Conservation (phyloP, 2,329 filamentous ascomycete genomes). For the Sphaerulina vaccinii region DNA sequence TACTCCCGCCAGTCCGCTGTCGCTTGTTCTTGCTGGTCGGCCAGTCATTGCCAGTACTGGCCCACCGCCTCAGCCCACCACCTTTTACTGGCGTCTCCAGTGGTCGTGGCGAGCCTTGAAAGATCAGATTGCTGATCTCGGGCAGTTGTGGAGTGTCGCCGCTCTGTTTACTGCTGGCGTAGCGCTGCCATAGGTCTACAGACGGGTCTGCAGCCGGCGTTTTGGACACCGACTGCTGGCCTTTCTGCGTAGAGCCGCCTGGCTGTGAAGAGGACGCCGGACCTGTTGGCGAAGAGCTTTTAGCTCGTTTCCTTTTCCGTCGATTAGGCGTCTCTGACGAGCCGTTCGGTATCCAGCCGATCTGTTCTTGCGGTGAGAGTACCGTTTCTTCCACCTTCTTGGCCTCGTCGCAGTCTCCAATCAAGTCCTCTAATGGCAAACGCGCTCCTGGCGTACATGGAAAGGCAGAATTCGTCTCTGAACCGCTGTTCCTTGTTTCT, state of each 20-base stretch:
- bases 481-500: slow-evolving; percentile 10
- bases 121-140: slow-evolving; percentile 46
- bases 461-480: slow-evolving; percentile 40
- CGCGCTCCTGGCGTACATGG: slow-evolving; percentile 61
- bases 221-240: slow-evolving; percentile 25
- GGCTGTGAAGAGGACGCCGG: slow-evolving; percentile 41
- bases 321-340: slow-evolving; percentile 42
- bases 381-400: slow-evolving; percentile 47
- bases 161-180: slow-evolving; percentile 39
- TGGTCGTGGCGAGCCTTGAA: slow-evolving; percentile 48
- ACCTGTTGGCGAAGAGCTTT: slow-evolving; percentile 46
- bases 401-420: slow-evolving; percentile 60
- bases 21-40: slow-evolving; percentile 44
- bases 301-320: slow-evolving; percentile 45
- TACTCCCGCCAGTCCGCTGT: slow-evolving; percentile 37
- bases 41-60: slow-evolving; percentile 52
- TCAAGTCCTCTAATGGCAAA: slow-evolving; percentile 60
- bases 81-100: slow-evolving; percentile 46
- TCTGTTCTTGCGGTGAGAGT: slow-evolving; percentile 59
- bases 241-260: slow-evolving; percentile 33
- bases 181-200: slow-evolving; percentile 49
- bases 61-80: slow-evolving; percentile 50
- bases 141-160: slow-evolving; percentile 42
- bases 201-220: slow-evolving; percentile 50
- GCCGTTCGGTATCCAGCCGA: slow-evolving; percentile 57